Conservation (phyloP, 78 protist genomes). For the Dictyostelium capitatum region DNA sequence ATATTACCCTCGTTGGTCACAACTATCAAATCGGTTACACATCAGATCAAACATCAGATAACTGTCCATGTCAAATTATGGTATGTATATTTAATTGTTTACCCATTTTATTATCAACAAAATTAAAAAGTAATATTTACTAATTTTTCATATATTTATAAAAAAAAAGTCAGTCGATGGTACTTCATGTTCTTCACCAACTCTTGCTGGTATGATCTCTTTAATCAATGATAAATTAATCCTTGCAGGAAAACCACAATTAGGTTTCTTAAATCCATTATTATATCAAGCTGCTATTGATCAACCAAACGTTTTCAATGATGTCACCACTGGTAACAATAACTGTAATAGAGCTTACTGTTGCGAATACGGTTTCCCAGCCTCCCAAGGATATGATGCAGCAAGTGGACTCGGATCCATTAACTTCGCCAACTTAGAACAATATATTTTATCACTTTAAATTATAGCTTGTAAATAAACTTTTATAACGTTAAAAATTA, state of each 20-base stretch:
- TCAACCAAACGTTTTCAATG: constrained; percentile 86
- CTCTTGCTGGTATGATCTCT: constrained; percentile 85
- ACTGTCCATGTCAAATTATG: constrained; percentile 52
- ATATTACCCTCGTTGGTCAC: constrained; percentile 72
- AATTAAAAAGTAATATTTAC: too few species aligned
- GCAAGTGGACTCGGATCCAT: constrained; percentile 72
- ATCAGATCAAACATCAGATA: neutral
- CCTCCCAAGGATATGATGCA: constrained; percentile 64
- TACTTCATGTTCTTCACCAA: constrained; percentile 86
- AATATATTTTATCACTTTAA: constrained; percentile 5
- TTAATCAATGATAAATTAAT: constrained; percentile 85
- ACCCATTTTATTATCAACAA: too few species aligned
- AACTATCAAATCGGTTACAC: constrained; percentile 25
- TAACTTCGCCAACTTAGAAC: constrained; percentile 26
- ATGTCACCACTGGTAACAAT: constrained; percentile 85
- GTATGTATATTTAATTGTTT: too few species aligned
- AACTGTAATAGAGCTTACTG: constrained; percentile 78
- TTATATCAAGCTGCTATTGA: constrained; percentile 73
- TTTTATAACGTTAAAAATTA: too few species aligned
- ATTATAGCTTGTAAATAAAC: too few species aligned
- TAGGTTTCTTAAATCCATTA: constrained; percentile 90
- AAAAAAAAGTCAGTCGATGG: constrained; percentile 87
- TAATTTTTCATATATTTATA: too few species aligned
- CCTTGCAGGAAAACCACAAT: constrained; percentile 41
- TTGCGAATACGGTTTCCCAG: constrained; percentile 73